phyloP scores from a whole-genome alignment of 352 stramenopile genomes.

The Globisporangium parvum region DNA sequence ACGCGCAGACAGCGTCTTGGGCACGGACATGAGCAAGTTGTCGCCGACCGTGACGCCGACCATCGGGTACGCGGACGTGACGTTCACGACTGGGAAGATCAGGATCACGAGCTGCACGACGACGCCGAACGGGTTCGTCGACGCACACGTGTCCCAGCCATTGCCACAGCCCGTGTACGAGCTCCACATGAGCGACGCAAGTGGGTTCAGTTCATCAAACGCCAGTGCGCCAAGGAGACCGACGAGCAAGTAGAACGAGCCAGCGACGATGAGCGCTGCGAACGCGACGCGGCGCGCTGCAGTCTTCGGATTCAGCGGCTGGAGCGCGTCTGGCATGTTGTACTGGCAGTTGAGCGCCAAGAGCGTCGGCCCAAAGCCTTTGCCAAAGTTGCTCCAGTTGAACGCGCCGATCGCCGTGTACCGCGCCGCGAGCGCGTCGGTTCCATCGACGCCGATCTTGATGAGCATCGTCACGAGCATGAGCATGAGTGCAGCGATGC shows the following conservation, averaged over 20 bases:
- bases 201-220: constrained; percentile 76
- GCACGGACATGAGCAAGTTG: constrained; percentile 84
- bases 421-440: constrained; percentile 27
- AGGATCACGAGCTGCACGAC: constrained; percentile 74
- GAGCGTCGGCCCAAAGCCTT: constrained; percentile 72
- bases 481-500: constrained; percentile 65
- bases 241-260: constrained; percentile 67
- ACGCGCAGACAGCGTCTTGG: constrained; percentile 41
- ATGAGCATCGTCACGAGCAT: constrained; percentile 76
- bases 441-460: constrained; percentile 62
- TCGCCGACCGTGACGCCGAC: constrained; percentile 76
- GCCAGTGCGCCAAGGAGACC: constrained; percentile 64
- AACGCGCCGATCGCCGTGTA: constrained; percentile 43
- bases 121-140: constrained; percentile 41
- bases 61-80: constrained; percentile 83
- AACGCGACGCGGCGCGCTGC: constrained; percentile 61
- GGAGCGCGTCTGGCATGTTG: constrained; percentile 81
- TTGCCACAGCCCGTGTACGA: constrained; percentile 76
- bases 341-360: constrained; percentile 87
- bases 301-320: constrained; percentile 70
- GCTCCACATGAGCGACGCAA: constrained; percentile 79
- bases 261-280: constrained; percentile 51
- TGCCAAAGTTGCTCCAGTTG: constrained; percentile 80
- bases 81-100: constrained; percentile 80
- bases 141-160: constrained; percentile 50